phyloP scores from a whole-genome alignment of 2,329 filamentous ascomycete species.

The Cladosporium sp. region DNA sequence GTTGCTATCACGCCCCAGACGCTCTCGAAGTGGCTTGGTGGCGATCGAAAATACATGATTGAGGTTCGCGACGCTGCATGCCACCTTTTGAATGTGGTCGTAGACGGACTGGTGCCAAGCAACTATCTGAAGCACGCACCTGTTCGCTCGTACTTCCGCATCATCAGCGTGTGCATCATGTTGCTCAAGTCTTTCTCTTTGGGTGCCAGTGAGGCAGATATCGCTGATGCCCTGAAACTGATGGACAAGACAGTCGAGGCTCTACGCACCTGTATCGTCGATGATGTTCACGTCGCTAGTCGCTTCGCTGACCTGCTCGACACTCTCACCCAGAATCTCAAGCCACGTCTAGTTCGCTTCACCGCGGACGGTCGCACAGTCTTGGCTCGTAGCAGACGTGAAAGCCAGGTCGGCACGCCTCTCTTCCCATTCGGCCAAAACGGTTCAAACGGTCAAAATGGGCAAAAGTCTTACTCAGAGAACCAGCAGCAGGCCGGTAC shows the following conservation, averaged over 20 bases:
- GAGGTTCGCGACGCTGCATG: slow-evolving; percentile 74
- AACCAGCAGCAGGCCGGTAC: background rate
- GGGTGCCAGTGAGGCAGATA: slow-evolving; percentile 72
- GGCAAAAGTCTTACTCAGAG: background rate
- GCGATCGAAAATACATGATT: slow-evolving; percentile 59
- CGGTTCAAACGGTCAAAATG: background rate
- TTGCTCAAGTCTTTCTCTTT: slow-evolving; percentile 79
- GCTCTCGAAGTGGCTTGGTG: slow-evolving; percentile 49
- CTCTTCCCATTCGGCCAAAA: background rate
- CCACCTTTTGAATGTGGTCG: slow-evolving; percentile 71
- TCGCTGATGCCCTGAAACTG: slow-evolving; percentile 68
- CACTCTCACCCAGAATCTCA: slow-evolving; percentile 68
- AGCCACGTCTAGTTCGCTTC: slow-evolving; percentile 64
- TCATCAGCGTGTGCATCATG: slow-evolving; percentile 82
- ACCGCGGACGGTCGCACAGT: slow-evolving; percentile 40
- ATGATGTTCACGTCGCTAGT: slow-evolving; percentile 81
- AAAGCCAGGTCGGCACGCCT: slow-evolving; percentile 11
- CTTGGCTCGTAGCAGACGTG: slow-evolving; percentile 15
- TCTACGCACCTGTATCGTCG: slow-evolving; percentile 72
- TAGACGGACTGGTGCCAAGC: slow-evolving; percentile 68
- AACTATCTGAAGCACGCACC: slow-evolving; percentile 79
- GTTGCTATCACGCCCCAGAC: slow-evolving; percentile 43
- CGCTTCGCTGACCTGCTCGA: slow-evolving; percentile 80
- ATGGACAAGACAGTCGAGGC: slow-evolving; percentile 73
- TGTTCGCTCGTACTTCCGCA: slow-evolving; percentile 79